Percentiles rank a stretch among this genome's conserved stretches.
Evolutionary conservation across 331 rosid genomes (phyloP).

Genomic region (Spiraea crenata): DNA sequence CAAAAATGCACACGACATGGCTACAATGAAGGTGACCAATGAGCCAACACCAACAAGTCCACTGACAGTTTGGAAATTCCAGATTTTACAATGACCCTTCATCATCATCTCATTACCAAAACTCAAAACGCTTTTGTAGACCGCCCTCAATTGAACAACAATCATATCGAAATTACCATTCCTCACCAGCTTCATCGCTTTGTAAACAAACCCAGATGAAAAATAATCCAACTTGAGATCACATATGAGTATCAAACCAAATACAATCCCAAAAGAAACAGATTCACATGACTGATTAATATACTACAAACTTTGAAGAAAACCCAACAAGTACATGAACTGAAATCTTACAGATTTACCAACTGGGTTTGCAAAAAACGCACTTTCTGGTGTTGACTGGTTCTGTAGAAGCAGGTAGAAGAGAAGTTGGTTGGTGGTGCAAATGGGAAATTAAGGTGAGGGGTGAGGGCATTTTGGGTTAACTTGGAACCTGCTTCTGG

Average conservation of each 20-base stretch:
- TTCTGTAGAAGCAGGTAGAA: neutral
- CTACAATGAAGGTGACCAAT: constrained; percentile 43
- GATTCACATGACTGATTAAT: neutral
- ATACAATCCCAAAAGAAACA: constrained; percentile 8
- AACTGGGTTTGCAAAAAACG: constrained; percentile 6
- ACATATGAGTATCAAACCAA: constrained; percentile 2
- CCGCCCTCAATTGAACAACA: constrained; percentile 38
- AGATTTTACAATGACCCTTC: constrained; percentile 40
- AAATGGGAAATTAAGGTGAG: neutral
- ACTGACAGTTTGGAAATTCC: constrained; percentile 47
- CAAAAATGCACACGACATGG: constrained; percentile 45
- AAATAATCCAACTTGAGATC: constrained; percentile 4
- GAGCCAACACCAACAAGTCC: constrained; percentile 49
- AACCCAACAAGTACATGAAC: constrained; percentile 7
- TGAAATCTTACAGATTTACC: constrained; percentile 27
- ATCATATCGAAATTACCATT: constrained; percentile 38
- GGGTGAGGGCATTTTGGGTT: neutral
- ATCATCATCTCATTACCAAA: constrained; percentile 37
- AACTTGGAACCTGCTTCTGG: constrained; percentile 1
- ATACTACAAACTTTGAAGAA: constrained; percentile 6
- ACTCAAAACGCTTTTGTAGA: constrained; percentile 32
- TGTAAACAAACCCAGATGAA: constrained; percentile 16
- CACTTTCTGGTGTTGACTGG: neutral
- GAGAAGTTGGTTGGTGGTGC: neutral
- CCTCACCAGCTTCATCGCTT: constrained; percentile 45